Evolutionary conservation across 495 filamentous ascomycete genomes (phyloP).

Genomic region (Trichoderma virens): DNA sequence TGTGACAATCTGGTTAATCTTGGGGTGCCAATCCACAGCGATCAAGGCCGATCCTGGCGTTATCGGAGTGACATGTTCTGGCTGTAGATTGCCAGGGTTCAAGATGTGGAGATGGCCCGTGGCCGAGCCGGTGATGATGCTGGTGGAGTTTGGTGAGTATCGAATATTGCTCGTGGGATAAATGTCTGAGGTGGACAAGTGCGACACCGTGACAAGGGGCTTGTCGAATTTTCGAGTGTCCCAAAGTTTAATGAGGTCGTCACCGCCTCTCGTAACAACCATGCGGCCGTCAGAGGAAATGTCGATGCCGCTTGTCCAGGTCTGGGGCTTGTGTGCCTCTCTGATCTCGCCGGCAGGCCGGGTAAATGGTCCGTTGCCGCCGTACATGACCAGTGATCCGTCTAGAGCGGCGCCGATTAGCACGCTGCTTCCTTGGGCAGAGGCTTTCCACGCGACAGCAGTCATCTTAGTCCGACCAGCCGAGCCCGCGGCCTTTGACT

Average conservation of each 20-base stretch:
- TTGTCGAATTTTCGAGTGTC: constrained; percentile 93
- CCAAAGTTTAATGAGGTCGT: constrained; percentile 81
- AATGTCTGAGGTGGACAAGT: constrained; percentile 73
- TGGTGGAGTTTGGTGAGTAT: constrained; percentile 75
- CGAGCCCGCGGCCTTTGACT: constrained; percentile 74
- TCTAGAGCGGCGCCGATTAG: constrained; percentile 83
- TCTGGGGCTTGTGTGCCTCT: constrained; percentile 73
- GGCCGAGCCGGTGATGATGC: constrained; percentile 81
- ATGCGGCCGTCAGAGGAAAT: constrained; percentile 86
- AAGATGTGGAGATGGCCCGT: constrained; percentile 86
- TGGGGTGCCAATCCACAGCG: constrained; percentile 82
- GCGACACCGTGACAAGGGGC: constrained; percentile 69
- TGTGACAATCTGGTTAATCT: constrained; percentile 92
- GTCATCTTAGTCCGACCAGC: constrained; percentile 93
- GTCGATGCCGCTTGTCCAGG: constrained; percentile 91
- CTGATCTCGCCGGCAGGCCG: constrained; percentile 78
- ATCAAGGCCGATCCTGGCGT: constrained; percentile 77
- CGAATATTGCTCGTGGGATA: constrained; percentile 79
- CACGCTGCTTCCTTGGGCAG: constrained; percentile 66
- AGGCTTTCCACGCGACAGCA: constrained; percentile 78
- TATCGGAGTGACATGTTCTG: constrained; percentile 76
- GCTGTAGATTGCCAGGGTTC: constrained; percentile 78
- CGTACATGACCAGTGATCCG: constrained; percentile 87
- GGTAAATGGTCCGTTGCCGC: constrained; percentile 79
- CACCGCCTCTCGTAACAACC: constrained; percentile 81